Evolutionary conservation across 2,329 filamentous ascomycete species (phyloP).

Genomic region (Colletotrichum musae): DNA sequence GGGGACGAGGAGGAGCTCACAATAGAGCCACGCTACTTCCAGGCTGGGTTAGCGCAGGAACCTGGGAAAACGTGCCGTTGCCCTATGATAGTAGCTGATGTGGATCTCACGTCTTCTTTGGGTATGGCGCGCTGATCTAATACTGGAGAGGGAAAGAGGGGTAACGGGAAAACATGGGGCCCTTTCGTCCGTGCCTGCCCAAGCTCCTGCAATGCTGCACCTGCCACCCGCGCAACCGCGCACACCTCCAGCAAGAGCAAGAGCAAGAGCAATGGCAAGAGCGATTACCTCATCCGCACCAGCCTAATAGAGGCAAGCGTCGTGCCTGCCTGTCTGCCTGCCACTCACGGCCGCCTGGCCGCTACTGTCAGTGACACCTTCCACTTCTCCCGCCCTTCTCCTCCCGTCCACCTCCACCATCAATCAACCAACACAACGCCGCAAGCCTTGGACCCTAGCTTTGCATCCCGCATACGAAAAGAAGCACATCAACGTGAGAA

Average conservation of each 20-base stretch:
- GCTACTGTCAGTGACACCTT: conserved; percentile 4
- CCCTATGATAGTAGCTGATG: conserved; percentile 20
- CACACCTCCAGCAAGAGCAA: not conserved
- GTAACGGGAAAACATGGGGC: conserved; percentile 29
- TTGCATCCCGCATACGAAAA: not conserved
- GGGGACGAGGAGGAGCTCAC: conserved; percentile 18
- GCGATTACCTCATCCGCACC: conserved; percentile 23
- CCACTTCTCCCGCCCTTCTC: conserved; percentile 11
- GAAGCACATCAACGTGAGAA: not conserved
- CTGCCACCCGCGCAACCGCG: not conserved
- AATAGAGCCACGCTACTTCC: conserved; percentile 22
- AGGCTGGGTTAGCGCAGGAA: conserved; percentile 22
- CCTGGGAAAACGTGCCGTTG: conserved; percentile 12
- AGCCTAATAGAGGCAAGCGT: no score
- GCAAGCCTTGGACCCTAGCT: not conserved
- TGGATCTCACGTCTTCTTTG: not conserved
- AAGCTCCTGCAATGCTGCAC: not conserved
- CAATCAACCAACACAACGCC: not conserved
- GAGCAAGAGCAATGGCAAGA: no score
- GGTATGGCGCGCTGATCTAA: conserved; percentile 13
- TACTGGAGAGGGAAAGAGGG: conserved; percentile 28
- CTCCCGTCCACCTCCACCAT: not conserved
- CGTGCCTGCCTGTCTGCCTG: no score
- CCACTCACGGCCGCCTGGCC: no score
- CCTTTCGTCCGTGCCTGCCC: conserved; percentile 14